Evolutionary conservation across 2,329 filamentous ascomycete species (phyloP).

Genomic region (Fusarium guadeloupense): DNA sequence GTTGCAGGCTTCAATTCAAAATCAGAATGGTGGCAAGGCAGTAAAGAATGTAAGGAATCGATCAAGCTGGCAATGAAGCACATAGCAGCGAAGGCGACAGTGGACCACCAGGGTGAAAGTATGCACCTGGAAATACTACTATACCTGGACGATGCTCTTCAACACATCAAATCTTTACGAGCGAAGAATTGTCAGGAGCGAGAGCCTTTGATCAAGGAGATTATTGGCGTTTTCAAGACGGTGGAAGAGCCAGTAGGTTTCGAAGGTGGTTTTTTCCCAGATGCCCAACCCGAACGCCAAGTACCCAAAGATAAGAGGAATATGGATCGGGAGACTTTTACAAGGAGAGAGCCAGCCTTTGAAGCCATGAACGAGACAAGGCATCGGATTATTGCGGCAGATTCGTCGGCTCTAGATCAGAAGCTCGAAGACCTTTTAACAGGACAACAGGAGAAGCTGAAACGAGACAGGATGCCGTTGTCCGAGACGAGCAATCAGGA

Average conservation of each 20-base stretch:
- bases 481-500: constrained; percentile 22
- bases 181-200: constrained; percentile 33
- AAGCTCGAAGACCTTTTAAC: not conserved
- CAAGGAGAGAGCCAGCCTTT: constrained; percentile 3
- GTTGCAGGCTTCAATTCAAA: constrained; percentile 45
- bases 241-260: constrained; percentile 24
- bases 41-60: constrained; percentile 50
- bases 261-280: constrained; percentile 17
- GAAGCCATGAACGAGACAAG: constrained; percentile 3
- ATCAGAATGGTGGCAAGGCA: constrained; percentile 50
- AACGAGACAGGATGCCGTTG: constrained; percentile 11
- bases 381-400: constrained; percentile 12
- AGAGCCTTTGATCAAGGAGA: constrained; percentile 20
- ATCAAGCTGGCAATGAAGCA: constrained; percentile 52
- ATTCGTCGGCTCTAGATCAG: not conserved
- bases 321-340: constrained; percentile 11
- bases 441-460: constrained; percentile 8
- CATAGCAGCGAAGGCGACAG: constrained; percentile 41
- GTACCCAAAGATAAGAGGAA: constrained; percentile 13
- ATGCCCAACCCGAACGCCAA: constrained; percentile 11
- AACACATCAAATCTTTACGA: constrained; percentile 38
- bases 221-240: constrained; percentile 34
- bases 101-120: constrained; percentile 1
- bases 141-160: constrained; percentile 29
- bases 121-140: constrained; percentile 41